A percentile compares a stretch with the other conserved stretches of the same genome.
phyloP scores from a whole-genome alignment of 164 flowering plant species.

The Pachysandra terminalis region DNA sequence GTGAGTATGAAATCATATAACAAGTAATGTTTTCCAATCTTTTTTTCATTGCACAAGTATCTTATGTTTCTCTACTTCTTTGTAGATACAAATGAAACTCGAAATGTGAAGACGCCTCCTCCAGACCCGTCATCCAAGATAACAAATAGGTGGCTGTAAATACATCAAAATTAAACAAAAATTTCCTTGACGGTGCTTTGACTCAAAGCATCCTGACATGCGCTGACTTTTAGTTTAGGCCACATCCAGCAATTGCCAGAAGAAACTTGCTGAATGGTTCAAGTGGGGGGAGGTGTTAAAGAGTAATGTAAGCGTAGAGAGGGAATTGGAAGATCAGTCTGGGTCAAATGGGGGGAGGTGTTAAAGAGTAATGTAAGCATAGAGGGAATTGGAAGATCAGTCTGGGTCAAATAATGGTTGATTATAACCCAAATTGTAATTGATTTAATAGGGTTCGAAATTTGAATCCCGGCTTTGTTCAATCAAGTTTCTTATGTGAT shows the following conservation, averaged over 20 bases:
- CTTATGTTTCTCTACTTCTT: neutral
- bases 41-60: neutral
- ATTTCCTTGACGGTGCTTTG: constrained; percentile 18
- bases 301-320: neutral
- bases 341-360: neutral
- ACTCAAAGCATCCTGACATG: constrained; percentile 22
- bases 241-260: neutral
- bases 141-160: constrained; percentile 46
- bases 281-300: neutral
- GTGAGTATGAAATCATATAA: constrained; percentile 24
- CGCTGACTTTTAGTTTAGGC: neutral
- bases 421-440: neutral
- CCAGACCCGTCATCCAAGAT: constrained; percentile 38
- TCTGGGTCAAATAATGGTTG: neutral
- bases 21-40: neutral
- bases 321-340: neutral
- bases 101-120: constrained; percentile 63
- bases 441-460: neutral
- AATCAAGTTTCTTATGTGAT: neutral
- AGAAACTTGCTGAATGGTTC: constrained; percentile 1
- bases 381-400: neutral
- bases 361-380: neutral
- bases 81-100: constrained; percentile 35
- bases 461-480: neutral
- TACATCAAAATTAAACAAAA: neutral